Evolutionary conservation across 2,329 filamentous ascomycete genomes (phyloP).

Genomic region (Epichloe scottii): DNA sequence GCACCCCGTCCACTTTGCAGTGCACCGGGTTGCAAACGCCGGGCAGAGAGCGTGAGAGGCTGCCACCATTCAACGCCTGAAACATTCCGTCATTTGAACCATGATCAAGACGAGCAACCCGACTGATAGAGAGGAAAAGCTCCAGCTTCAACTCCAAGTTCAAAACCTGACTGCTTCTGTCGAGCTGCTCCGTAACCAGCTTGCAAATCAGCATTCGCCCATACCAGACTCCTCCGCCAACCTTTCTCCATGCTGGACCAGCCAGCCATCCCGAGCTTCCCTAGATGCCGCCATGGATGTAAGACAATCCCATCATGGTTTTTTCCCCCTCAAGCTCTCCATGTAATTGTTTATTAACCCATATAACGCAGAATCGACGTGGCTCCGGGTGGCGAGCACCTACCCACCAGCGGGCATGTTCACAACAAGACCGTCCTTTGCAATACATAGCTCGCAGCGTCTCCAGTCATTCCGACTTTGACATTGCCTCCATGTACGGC

Average conservation of each 20-base stretch:
- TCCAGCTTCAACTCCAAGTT: neutral
- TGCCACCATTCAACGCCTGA: neutral
- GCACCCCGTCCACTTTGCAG: no score
- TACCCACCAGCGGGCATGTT: slow-evolving; percentile 14
- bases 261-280: neutral
- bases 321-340: neutral
- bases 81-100: neutral
- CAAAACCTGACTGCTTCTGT: neutral
- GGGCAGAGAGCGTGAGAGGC: neutral
- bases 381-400: slow-evolving; percentile 3
- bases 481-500: slow-evolving; percentile 12
- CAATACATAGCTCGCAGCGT: slow-evolving; percentile 32
- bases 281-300: slow-evolving; percentile 3
- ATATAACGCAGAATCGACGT: neutral
- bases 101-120: neutral
- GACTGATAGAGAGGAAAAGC: neutral
- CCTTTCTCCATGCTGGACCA: neutral
- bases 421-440: slow-evolving; percentile 18
- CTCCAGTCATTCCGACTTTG: slow-evolving; percentile 28
- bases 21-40: neutral
- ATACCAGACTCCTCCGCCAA: neutral
- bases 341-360: neutral
- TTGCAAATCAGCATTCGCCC: neutral
- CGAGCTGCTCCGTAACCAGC: neutral
- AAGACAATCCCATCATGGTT: neutral